These are phyloP conservation scores for Coemansia brasiliensis DNA, from an alignment of 192 early-diverging fungal genomes.

Conservation along the genomic window DNA sequence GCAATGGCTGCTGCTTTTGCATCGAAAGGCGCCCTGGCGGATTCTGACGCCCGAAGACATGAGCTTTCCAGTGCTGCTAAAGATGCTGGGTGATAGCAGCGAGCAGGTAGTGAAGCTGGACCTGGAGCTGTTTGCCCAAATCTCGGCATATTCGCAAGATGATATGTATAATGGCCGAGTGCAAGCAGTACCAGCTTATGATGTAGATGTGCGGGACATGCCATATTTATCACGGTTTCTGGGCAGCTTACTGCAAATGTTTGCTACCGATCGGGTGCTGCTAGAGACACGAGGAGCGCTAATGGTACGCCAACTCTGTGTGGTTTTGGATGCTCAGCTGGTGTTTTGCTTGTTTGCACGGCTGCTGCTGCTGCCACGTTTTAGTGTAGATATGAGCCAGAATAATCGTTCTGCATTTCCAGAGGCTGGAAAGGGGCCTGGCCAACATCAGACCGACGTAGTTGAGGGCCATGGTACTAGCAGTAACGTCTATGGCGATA, in stretches of 20 bases:
- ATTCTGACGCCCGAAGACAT: constrained; percentile 87
- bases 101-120: constrained; percentile 94
- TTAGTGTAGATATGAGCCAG: constrained; percentile 10
- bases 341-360: constrained; percentile 88
- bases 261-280: constrained; percentile 83
- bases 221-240: constrained; percentile 87
- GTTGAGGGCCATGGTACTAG: not conserved
- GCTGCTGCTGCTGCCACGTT: constrained; percentile 66
- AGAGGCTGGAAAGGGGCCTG: too few species aligned
- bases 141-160: constrained; percentile 55
- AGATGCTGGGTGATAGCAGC: constrained; percentile 86
- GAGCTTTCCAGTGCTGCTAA: constrained; percentile 84
- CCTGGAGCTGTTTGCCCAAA: constrained; percentile 92
- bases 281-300: constrained; percentile 87
- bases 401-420: not conserved
- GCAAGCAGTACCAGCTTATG: not conserved
- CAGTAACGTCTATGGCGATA: not conserved
- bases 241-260: constrained; percentile 83
- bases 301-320: constrained; percentile 92
- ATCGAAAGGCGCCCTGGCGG: constrained; percentile 84
- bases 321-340: constrained; percentile 84
- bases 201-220: constrained; percentile 10
- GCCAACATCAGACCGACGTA: too few species aligned
- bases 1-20: constrained; percentile 97
- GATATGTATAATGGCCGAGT: not conserved